phyloP scores from a whole-genome alignment of 768 basidiomycete species.

The Amanita subjunquillea region DNA sequence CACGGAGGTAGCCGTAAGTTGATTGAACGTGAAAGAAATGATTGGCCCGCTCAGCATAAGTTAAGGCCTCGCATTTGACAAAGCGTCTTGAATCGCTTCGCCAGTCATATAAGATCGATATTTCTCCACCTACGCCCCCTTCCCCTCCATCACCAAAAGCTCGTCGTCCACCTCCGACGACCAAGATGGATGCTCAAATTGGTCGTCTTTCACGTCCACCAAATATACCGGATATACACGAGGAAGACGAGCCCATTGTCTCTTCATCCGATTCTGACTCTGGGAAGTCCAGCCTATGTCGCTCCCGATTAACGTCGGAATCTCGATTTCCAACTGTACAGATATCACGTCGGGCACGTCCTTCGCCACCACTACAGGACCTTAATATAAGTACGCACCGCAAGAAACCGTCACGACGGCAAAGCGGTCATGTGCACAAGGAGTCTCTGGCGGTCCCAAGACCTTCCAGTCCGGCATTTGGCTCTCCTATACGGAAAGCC shows the following conservation, averaged over 20 bases:
- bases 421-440: constrained; percentile 37
- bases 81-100: constrained; percentile 59
- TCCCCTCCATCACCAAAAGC: constrained; percentile 39
- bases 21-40: constrained; percentile 4
- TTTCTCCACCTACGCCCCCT: constrained; percentile 21
- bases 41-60: constrained; percentile 2
- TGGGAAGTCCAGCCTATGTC: constrained; percentile 26
- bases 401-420: constrained; percentile 29
- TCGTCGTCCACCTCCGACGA: constrained; percentile 34
- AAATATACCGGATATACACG: constrained; percentile 53
- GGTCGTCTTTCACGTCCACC: constrained; percentile 57
- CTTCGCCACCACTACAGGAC: constrained; percentile 21
- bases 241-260: constrained; percentile 50
- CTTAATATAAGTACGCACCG: constrained; percentile 20
- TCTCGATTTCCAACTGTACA: constrained; percentile 38
- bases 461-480: constrained; percentile 59
- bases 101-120: constrained; percentile 42
- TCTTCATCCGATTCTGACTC: constrained; percentile 34
- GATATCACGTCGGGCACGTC: constrained; percentile 35
- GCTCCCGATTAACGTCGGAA: constrained; percentile 35
- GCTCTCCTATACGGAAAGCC: constrained; percentile 46
- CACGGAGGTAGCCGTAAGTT: constrained; percentile 60
- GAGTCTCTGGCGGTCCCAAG: constrained; percentile 36
- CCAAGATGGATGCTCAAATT: constrained; percentile 23
- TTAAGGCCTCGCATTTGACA: constrained; percentile 47